Evolutionary conservation across 495 filamentous ascomycete species (phyloP), one percentile per base, ranked within the genome.

Genomic region (Penicillium goetzii): DNA sequence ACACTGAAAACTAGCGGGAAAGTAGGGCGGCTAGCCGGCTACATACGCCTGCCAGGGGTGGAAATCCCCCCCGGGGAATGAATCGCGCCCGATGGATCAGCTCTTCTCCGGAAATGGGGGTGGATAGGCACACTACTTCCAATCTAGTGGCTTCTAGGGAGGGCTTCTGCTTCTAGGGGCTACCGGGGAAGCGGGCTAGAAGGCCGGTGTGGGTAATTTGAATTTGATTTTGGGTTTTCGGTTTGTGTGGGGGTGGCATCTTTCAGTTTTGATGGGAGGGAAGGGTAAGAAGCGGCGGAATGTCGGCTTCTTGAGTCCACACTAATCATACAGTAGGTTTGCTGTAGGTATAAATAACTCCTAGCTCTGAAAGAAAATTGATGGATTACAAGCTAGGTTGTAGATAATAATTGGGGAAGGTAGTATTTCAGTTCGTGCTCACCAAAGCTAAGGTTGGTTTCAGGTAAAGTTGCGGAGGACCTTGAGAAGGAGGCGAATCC

Each of bases 41-140:
- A n/a, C n/a, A n/a, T n/a, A 47, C 43, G 11, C 21, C 43, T 47
- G 43, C 43, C 43, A 56, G 63, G 61, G 62, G 50, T 21, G 53
- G 56, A 28, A 51, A 55, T 59, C 33, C 23, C 60, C 59, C 17
- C 59, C 7, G 25, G 50, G 43, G 43, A 47, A 47, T 47, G 43
- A 47, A 47, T 47, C 12, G 50, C 50, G 50, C 50, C 50, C 30
- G 30, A 30, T 21, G 58, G 51, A 52, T 56, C 36, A 65, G 54
- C 41, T 52, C 58, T 61, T 58, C 58, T 65, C 62, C 52, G 57
- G 52, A 52, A 19, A 61, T 47, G 54, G 47, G 23, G 34, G 23
- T 30, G 15, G 26, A 32, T 53, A 53, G 4, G 5, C 23, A 32
- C 14, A 32, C 30, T 32, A 32, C 9, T 32, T 7, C 30, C n/a